A percentile compares a stretch with the other conserved stretches of the same genome.
These are phyloP conservation scores for Paracorniculantispora psalliotae DNA, from an alignment of 2,329 filamentous ascomycete species.

Conservation along the genomic window DNA sequence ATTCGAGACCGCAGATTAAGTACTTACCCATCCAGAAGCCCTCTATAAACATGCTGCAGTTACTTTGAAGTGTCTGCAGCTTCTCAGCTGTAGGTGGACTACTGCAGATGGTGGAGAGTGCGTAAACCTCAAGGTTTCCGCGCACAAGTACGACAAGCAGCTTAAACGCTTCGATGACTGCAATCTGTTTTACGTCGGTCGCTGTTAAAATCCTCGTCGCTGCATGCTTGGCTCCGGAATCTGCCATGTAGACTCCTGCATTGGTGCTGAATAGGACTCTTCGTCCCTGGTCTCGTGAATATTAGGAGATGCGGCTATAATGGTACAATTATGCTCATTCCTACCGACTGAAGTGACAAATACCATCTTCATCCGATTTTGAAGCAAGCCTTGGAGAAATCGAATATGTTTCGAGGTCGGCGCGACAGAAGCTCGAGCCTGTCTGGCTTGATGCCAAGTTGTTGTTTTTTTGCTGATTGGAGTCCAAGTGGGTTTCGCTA, in stretches of 20 bases:
- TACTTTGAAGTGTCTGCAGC: neutral
- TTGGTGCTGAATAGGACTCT: neutral
- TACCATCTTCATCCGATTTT: neutral
- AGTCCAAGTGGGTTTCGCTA: neutral
- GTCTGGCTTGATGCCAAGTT: neutral
- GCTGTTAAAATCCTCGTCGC: neutral
- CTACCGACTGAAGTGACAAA: neutral
- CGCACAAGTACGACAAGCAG: neutral
- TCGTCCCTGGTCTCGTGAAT: neutral
- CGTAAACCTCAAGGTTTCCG: neutral
- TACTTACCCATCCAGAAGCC: neutral
- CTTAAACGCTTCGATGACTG: neutral
- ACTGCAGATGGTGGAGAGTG: neutral
- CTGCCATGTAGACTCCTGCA: neutral
- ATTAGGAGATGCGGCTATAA: neutral
- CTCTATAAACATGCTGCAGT: neutral
- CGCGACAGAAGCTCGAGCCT: neutral
- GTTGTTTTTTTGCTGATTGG: neutral
- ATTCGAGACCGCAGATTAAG: neutral
- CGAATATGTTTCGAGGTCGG: neutral
- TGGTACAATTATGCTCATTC: neutral
- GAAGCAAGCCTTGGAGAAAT: neutral
- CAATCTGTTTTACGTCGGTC: neutral
- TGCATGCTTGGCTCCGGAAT: neutral
- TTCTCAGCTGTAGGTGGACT: neutral